Evolutionary conservation across 805 yeast species (phyloP).

Genomic region (Candida koratica): DNA sequence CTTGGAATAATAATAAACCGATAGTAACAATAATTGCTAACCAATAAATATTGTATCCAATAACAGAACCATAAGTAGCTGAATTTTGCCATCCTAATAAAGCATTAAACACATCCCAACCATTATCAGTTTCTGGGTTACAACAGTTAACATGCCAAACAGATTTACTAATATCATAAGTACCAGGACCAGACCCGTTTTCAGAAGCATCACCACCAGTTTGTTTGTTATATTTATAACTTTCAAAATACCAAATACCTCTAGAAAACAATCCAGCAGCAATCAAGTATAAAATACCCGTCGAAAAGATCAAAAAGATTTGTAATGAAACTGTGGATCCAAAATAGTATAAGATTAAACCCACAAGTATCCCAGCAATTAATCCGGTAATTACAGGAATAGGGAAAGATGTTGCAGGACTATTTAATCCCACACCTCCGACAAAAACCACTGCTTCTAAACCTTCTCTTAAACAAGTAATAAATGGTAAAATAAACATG

Average conservation of each 20-base stretch:
- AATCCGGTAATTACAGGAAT: constrained; percentile 89
- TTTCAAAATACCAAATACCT: constrained; percentile 88
- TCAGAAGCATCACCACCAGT: constrained; percentile 97
- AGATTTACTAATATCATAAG: constrained; percentile 71
- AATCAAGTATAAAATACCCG: constrained; percentile 83
- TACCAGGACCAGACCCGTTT: constrained; percentile 90
- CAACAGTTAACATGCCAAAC: constrained; percentile 99
- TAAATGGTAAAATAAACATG: constrained; percentile 84
- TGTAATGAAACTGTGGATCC: constrained; percentile 83
- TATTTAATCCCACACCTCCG: constrained; percentile 40
- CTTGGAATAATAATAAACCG: constrained; percentile 70
- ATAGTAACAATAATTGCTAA: constrained; percentile 44
- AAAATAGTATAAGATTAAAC: constrained; percentile 70
- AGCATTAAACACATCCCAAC: constrained; percentile 97
- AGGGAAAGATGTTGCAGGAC: constrained; percentile 65
- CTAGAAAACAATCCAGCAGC: constrained; percentile 91
- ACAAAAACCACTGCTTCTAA: constrained; percentile 49
- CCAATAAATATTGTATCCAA: constrained; percentile 91
- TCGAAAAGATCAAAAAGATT: constrained; percentile 79
- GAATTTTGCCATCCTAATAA: constrained; percentile 96
- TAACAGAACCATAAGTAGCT: constrained; percentile 88
- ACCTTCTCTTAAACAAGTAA: constrained; percentile 95
- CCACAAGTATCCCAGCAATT: constrained; percentile 70
- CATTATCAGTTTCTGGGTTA: constrained; percentile 85
- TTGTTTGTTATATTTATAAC: constrained; percentile 52